Evolutionary conservation across 2,329 filamentous ascomycete genomes (phyloP), one percentile per base, ranked within the genome.

Genomic region (Ophiocordyceps sinensis): DNA sequence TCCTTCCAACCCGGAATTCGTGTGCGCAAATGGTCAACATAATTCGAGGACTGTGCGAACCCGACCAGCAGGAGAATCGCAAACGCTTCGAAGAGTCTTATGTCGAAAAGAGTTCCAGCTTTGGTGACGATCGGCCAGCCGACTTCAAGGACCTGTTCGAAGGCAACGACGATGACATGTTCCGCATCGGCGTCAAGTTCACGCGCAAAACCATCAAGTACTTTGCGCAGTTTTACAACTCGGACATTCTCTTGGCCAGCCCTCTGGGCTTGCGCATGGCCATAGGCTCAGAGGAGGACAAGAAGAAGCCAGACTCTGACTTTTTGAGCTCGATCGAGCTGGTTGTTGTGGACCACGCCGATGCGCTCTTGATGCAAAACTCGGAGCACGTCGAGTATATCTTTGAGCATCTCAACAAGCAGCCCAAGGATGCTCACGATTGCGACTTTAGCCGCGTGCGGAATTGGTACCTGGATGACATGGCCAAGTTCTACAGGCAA

Each of bases 141-240:
- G 91, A 96, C 58, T 96, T 94, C 62, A 71, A 75, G 21, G 84
- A 94, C 43, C 71, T 96, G 0, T 98, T 98, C 54, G 81, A 81
- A 45, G 91, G 91, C 44, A 96, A 95, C 56, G 86, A 94, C 57
- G 91, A 96, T 57, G 91, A 98, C 63, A 91, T 93, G 75, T 98
- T 96, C 65, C 79, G 89, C 3, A 68, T 96, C 2, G 91, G 89
- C n/a, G 63, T 98, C 55, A 98, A 96, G 61, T 93, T 98, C 58
- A 96, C 91, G 0, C 77, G 91, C 45, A 96, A 95, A 63, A 94
- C 87, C 0, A 71, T 96, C 56, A 96, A 95, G 59, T 91, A 84
- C 58, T 98, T 94, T 64, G 75, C 89, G 0, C 83, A 87, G 46
- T 98, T 98, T 59, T 96, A 96, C 67, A 89, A 82, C 58, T 94